Base-by-base conservation (phyloP, 768 basidiomycete genomes). In the Russula olivacea region DNA sequence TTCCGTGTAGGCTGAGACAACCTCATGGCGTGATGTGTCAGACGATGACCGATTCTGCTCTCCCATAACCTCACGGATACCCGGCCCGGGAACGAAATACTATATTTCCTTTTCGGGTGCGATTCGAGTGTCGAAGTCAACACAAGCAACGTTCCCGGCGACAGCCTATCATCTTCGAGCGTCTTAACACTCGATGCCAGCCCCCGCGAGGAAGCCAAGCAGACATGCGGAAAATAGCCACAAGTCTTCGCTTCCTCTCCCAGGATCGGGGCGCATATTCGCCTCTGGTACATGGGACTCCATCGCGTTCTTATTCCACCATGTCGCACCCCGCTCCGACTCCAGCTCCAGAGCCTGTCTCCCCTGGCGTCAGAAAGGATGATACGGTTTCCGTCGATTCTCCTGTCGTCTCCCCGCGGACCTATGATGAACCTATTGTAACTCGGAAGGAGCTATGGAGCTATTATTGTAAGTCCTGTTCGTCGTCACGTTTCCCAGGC, bases 361-460 rank as follows among this genome's bases (percentile, higher is more conserved):
- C 21, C 36, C 43, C 55, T 32, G 50, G 4, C 34, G 28, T 48
- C 36, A 19, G 45, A 34, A 38, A 49, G 4, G 55, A 32, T 17
- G 56, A 51, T n/a, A 9, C n/a, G 6, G 30, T 11, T 21, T 38
- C 17, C 15, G 2, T 34, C 5, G 53, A 55, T 30, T 55, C 21
- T 19, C 61, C 64, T 9, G 53, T 56, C 4, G 45, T 48, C 19
- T 43, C 57, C 15, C 41, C 67, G 10, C 34, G 32, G 17, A 48
- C 5, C 49, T 51, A 50, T 64, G 74, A 84, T 48, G 89, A 88
- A 59, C 89, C 89, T 0, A 70, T 86, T 9, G 89, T 91, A 5
- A 89, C 85, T 19, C 78, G 85, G 54, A 81, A 72, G 69, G 90
- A 92, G 70, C 75, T 92, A 9, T 92, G 89, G 90, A 84, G 83